Conservation (phyloP, 305 asterid species). For the Solanum hybrid region DNA sequence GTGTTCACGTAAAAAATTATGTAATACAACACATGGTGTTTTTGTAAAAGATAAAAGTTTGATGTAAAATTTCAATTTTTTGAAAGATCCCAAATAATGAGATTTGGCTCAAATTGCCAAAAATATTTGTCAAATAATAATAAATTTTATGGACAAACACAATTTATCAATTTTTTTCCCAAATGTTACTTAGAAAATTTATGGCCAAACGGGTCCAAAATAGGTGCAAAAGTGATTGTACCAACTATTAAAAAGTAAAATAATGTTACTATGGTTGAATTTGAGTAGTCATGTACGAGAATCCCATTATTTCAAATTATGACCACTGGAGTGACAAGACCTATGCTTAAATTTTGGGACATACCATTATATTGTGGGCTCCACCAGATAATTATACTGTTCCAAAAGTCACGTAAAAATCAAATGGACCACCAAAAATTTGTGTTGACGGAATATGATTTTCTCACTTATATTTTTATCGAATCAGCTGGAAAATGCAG, state of each 20-base stretch:
- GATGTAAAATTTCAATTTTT: too few relatives aligned
- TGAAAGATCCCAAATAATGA: too few relatives aligned
- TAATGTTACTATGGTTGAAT: background rate
- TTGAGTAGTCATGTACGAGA: background rate
- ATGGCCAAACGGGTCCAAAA: too few relatives aligned
- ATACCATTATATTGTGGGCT: background rate
- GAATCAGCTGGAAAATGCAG: background rate
- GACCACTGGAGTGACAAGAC: background rate
- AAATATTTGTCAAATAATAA: too few relatives aligned
- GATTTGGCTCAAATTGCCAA: too few relatives aligned
- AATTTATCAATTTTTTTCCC: rapidly evolving
- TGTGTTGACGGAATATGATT: background rate
- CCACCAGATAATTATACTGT: background rate
- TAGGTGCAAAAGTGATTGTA: background rate
- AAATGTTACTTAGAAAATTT: too few relatives aligned
- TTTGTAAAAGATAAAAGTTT: too few relatives aligned
- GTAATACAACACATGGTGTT: too few relatives aligned
- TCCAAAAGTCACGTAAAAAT: background rate
- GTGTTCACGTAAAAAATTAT: too few relatives aligned
- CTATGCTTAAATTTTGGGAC: background rate
- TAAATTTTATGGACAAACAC: too few relatives aligned
- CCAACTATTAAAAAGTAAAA: background rate
- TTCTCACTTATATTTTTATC: too few relatives aligned
- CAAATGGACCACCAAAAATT: background rate
- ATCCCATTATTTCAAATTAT: background rate